Evolutionary conservation across 2,329 filamentous ascomycete genomes (phyloP), one percentile per base, ranked within the genome.

Genomic region (Colletotrichum ledebouriae): DNA sequence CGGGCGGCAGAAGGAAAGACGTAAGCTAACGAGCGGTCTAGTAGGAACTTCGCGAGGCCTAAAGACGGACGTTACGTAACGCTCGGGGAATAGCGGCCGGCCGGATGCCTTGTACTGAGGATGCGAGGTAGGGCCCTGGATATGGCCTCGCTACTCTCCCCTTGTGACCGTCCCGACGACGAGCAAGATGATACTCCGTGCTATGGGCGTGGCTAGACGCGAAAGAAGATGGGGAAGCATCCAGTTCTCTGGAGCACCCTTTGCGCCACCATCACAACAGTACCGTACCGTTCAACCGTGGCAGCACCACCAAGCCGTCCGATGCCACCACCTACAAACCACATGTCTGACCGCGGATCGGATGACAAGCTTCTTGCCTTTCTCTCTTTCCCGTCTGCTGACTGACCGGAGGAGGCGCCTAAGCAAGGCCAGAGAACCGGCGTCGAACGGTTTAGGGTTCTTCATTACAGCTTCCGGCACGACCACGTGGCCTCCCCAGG

Each of bases 391-490:
- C 37, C 11, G 49, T 25, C 29, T 34, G 25, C 33, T 39, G 37
- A 34, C 29, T 47, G 29, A 47, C 57, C 56, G 15, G 39, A 25
- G 46, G 29, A 41, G 29, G 39, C 29, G 62, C 46, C 37, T 17
- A 20, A 9, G 42, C 11, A 17, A 17, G 33, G 47, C 47, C 33
- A 44, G 29, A 63, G 37, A 63, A 53, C 53, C 44, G 64, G 59
- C 53, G 39, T 41, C 46, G 44, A 53, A 67, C 39, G 61, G 46
- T 64, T 67, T 53, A 67, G 46, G 44, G 60, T 67, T 67, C 46
- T 64, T 67, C 62, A 53, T 37, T 65, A 37, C 62, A 60, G 62
- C 56, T 59, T 65, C 62, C 64, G 60, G 52, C 52, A 64, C 39
- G 53, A 20, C 60, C 64, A 64, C 64, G 60, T 67, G 60, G 53